Percentiles rank a stretch among this genome's conserved stretches.
phyloP scores from a whole-genome alignment of 140 eudicot species.

The Cichorium intybus region DNA sequence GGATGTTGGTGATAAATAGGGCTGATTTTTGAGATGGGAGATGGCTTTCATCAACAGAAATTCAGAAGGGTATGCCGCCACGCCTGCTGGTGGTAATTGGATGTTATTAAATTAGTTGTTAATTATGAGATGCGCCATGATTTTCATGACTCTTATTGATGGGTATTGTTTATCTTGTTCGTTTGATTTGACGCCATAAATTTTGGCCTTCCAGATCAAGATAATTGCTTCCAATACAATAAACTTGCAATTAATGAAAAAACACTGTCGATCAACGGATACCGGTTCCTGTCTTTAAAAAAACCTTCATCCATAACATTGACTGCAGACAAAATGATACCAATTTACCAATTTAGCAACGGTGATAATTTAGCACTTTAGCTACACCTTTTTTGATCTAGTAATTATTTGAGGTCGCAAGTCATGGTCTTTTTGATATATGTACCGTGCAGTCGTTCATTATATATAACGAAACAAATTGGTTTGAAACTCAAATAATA shows the following conservation, averaged over 20 bases:
- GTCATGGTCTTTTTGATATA: background rate
- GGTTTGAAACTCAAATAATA: background rate
- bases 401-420: background rate
- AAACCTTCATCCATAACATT: background rate
- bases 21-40: conserved; percentile 25
- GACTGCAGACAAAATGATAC: no score
- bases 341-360: no score
- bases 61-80: conserved; percentile 8
- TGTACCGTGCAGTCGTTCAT: no score
- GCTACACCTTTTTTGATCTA: no score
- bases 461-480: no score
- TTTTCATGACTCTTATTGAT: conserved; percentile 37
- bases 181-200: conserved; percentile 2
- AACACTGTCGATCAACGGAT: background rate
- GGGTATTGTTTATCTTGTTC: conserved; percentile 26
- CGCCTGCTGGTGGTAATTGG: conserved; percentile 1
- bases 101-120: conserved; percentile 8
- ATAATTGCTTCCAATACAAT: conserved; percentile 15
- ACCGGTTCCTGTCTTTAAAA: no score
- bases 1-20: background rate
- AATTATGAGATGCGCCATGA: conserved; percentile 37
- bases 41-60: conserved; percentile 33
- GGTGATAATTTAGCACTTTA: no score
- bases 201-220: conserved; percentile 6
- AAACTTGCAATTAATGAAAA: background rate